These are phyloP conservation scores for Moelleriella libera DNA, from an alignment of 2,329 filamentous ascomycete species.

Conservation along the genomic window DNA sequence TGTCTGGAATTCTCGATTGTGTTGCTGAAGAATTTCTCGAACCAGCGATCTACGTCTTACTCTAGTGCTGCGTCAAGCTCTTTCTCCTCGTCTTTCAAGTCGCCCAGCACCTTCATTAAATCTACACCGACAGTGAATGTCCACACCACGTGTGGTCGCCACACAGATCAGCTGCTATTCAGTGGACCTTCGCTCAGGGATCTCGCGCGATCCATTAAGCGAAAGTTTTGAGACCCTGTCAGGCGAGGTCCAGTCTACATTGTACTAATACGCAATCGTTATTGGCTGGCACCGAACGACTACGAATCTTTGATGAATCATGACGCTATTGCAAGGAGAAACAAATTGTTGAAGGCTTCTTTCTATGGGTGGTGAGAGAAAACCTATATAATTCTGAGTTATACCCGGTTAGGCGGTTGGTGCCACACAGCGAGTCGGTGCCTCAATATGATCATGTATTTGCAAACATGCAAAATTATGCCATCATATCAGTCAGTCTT, in stretches of 20 bases:
- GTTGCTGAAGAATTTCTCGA: not conserved
- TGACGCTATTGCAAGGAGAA: not conserved
- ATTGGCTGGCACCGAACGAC: conserved; percentile 14
- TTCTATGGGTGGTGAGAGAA: too few relatives aligned
- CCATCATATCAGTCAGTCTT: not conserved
- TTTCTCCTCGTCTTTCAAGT: conserved; percentile 14
- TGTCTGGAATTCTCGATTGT: too few relatives aligned
- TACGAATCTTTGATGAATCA: not conserved
- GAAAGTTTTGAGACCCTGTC: conserved; percentile 7
- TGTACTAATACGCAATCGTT: conserved; percentile 6
- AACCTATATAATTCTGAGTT: too few relatives aligned
- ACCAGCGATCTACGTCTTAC: conserved; percentile 14
- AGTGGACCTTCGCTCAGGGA: conserved; percentile 31
- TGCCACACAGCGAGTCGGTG: too few relatives aligned
- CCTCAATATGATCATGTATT: not conserved
- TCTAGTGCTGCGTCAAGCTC: conserved; percentile 13
- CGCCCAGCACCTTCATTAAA: conserved; percentile 18
- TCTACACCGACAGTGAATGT: conserved; percentile 31
- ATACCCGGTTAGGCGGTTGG: too few relatives aligned
- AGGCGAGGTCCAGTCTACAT: not conserved
- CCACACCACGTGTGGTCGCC: conserved; percentile 39
- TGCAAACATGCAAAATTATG: not conserved
- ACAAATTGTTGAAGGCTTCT: not conserved
- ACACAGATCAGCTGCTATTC: conserved; percentile 39
- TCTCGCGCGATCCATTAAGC: conserved; percentile 26